These are phyloP conservation scores for Leishmania braziliensis DNA, from an alignment of 208 protist genomes.

Conservation along the genomic window DNA sequence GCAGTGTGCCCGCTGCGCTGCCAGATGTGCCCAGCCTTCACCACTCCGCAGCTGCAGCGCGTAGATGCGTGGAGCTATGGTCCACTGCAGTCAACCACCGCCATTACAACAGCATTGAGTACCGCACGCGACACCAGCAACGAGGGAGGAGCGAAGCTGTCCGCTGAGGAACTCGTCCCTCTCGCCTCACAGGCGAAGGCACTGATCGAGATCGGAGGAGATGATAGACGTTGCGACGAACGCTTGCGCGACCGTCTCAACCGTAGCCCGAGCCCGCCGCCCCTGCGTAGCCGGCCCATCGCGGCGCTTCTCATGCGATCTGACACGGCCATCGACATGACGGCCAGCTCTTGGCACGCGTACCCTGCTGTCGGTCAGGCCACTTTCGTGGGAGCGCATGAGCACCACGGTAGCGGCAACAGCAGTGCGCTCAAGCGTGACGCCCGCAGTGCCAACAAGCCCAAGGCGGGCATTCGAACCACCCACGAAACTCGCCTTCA, in stretches of 20 bases:
- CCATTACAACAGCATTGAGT: neutral
- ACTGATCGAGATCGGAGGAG: neutral
- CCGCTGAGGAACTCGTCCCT: neutral
- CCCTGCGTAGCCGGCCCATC: slow-evolving; percentile 1
- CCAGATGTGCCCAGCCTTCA: slow-evolving; percentile 59
- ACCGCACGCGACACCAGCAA: neutral
- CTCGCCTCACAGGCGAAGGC: neutral
- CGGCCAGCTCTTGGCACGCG: slow-evolving; percentile 22
- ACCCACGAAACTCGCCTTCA: neutral
- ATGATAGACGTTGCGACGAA: neutral
- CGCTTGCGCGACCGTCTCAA: neutral
- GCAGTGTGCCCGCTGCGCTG: slow-evolving; percentile 37
- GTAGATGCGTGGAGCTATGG: slow-evolving; percentile 56
- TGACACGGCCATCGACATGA: slow-evolving; percentile 43
- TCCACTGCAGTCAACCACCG: slow-evolving; percentile 37
- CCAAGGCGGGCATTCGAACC: neutral
- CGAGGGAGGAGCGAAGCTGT: neutral
- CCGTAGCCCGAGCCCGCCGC: neutral
- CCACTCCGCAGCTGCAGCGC: slow-evolving; percentile 58
- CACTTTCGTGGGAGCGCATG: slow-evolving; percentile 8
- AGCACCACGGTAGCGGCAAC: neutral
- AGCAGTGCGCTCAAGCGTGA: neutral
- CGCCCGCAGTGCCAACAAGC: neutral
- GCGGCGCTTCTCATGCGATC: slow-evolving; percentile 47
- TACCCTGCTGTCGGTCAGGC: slow-evolving; percentile 1